These are phyloP conservation scores for Naganishia liquefaciens DNA, from an alignment of 1,284 basidiomycete species.

Conservation along the genomic window DNA sequence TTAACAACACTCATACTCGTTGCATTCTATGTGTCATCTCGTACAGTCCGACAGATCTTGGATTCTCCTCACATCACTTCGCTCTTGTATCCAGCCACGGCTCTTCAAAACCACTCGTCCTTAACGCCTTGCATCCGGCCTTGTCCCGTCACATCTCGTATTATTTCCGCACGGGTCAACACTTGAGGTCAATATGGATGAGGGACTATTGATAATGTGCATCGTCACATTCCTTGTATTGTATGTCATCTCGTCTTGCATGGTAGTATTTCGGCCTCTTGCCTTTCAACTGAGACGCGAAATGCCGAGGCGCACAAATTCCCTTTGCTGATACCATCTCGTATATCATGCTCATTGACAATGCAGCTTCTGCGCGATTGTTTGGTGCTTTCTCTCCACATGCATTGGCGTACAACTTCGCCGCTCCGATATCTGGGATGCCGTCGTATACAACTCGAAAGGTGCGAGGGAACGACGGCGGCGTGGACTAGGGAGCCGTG, in stretches of 20 bases:
- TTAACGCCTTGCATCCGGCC: no score
- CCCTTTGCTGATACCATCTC: neutral
- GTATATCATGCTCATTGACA: neutral
- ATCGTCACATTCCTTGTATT: constrained; percentile 42
- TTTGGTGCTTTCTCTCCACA: constrained; percentile 52
- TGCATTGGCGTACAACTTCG: constrained; percentile 48
- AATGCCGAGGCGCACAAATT: neutral
- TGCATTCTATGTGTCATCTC: no score
- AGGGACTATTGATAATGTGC: constrained; percentile 44
- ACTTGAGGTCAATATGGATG: constrained; percentile 41
- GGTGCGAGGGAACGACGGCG: constrained; percentile 15
- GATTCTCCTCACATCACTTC: no score
- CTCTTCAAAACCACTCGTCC: no score
- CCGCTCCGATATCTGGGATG: constrained; percentile 44
- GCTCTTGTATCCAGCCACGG: no score
- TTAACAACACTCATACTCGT: no score
- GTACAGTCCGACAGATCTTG: no score
- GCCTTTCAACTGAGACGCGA: neutral
- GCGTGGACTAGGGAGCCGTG: neutral
- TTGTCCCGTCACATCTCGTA: no score
- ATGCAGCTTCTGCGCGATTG: constrained; percentile 41
- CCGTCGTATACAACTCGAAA: constrained; percentile 28
- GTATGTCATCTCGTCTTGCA: neutral
- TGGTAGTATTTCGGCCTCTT: neutral
- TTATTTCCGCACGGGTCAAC: no score